Evolutionary conservation across 192 early-diverging fungal species (phyloP).

Genomic region (Allomyces macrogynus): DNA sequence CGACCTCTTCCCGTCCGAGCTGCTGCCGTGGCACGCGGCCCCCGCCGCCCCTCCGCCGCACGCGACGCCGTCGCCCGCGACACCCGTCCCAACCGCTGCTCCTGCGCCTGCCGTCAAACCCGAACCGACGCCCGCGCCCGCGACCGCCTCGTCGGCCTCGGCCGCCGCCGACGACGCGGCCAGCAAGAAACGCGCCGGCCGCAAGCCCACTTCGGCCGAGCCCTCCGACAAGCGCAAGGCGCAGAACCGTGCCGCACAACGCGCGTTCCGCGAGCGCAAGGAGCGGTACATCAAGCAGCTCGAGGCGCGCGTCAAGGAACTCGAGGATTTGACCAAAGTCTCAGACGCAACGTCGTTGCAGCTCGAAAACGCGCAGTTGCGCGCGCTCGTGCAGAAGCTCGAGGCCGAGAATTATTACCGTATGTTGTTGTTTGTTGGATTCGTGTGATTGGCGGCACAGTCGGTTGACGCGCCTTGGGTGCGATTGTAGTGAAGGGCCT

Average conservation of each 20-base stretch:
- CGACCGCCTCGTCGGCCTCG: not conserved
- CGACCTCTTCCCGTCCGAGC: constrained; percentile 1
- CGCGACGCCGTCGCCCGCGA: not conserved
- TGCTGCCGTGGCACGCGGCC: not conserved
- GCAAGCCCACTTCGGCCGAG: constrained; percentile 1
- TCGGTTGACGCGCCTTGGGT: too few species aligned
- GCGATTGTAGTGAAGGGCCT: too few species aligned
- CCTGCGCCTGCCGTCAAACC: not conserved
- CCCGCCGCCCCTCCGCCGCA: not conserved
- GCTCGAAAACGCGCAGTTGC: not conserved
- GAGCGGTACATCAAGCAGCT: constrained; percentile 61
- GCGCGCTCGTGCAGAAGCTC: not conserved
- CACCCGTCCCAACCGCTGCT: not conserved
- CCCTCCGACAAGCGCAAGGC: constrained; percentile 52
- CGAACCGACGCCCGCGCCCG: not conserved
- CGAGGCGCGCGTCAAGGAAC: constrained; percentile 46
- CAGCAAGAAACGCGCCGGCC: not conserved
- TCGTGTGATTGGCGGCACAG: too few species aligned
- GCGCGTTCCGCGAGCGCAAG: constrained; percentile 72
- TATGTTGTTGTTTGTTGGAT: not conserved
- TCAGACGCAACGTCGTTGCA: not conserved
- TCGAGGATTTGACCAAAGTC: constrained; percentile 24
- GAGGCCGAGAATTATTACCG: not conserved
- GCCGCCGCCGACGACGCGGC: not conserved
- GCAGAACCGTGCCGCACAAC: constrained; percentile 77